Evolutionary conservation across 1,284 basidiomycete genomes (phyloP), one percentile per base, ranked within the genome.

Genomic region (Malassezia nana): DNA sequence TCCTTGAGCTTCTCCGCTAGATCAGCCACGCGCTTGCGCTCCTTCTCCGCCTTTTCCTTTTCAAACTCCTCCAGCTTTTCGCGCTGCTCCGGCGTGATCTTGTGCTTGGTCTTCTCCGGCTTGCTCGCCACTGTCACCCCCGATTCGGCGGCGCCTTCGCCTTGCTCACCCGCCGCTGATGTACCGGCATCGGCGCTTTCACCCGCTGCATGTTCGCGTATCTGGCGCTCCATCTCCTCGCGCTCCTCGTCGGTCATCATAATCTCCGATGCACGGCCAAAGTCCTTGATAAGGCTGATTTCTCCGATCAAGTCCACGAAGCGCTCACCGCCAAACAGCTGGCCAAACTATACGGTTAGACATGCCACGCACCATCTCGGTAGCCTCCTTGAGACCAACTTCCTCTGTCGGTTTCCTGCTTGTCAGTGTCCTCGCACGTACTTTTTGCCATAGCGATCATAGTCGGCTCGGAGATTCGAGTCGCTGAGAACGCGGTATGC

Each of bases 391-490:
- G 25, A 74, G 60, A 8, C 71, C 71, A 9, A 74, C 71, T 40
- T 74, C 71, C 40, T 72, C 71, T 0, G 66, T 69, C 4, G 71
- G 71, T 59, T 74, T 74, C 57, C 57, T 57, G 30, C 10, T 5
- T 32, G 24, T 24, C 29, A 29, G 29, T 6, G 10, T 3, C 13
- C n/a, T 16, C 31, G 24, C 41, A 84, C 85, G 84, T 84, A 86
- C 58, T 82, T 81, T 75, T 87, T 87, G 42, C 90, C 90, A 78
- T 95, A 85, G 78, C 89, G 91, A 76, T 98, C 90, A 71, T 98
- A 98, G 44, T 90, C 86, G 0, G 83, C 83, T 46, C 92, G 82
- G 47, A 86, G 76, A 78, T 98, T 86, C 82, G 87, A 74, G 55
- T 69, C 64, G 40, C 57, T 57, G 50, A 71, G 58, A 33, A 76